Base-by-base conservation (phyloP, 2,329 filamentous ascomycete species). In the Cladosporium sp. region DNA sequence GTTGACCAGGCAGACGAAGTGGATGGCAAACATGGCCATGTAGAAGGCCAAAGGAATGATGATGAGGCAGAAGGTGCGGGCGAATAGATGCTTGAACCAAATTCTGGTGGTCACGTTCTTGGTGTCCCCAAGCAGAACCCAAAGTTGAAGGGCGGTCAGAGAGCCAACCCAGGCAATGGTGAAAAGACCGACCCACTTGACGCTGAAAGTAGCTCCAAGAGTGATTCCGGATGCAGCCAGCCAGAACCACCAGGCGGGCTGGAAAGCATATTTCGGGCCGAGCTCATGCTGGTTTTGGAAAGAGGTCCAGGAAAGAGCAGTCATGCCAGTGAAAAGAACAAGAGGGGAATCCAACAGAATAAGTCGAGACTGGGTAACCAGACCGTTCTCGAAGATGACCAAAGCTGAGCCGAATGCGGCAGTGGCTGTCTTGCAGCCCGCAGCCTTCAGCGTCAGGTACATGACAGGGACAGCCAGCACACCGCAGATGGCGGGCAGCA, bases 171-270 rank as follows among this genome's bases (percentile, higher is more conserved):
- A 99, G 58, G 94, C 95, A 78, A 97, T 97, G 69, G 95, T 99
- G 83, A 99, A 98, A 61, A 99, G 85, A 59, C 95, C 95, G 75
- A 99, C 95, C 95, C 95, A 99, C 83, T 99, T 99, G 75, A 98
- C 93, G 81, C 94, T 98, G 68, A 89, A 87, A 8, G 95, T 98
- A 59, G 94, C 89, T 68, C 95, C 95, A 59, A 99, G 84, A 43
- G 90, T 91, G 51, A 99, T 81, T 72, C 95, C 95, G 53, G 91
- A 96, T 76, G 92, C 88, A 65, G 86, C 85, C 63, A 99, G 86
- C 94, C 95, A 99, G 82, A 98, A 97, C 95, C 95, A 99, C 95
- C 95, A 99, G 74, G 88, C 89, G 10, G 91, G 86, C 70, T 89
- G 84, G 81, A 99, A 99, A 23, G 95, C 94, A 79, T 93, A 91